Conservation (phyloP, 2,329 filamentous ascomycete species). For the Colletotrichum aenigma region DNA sequence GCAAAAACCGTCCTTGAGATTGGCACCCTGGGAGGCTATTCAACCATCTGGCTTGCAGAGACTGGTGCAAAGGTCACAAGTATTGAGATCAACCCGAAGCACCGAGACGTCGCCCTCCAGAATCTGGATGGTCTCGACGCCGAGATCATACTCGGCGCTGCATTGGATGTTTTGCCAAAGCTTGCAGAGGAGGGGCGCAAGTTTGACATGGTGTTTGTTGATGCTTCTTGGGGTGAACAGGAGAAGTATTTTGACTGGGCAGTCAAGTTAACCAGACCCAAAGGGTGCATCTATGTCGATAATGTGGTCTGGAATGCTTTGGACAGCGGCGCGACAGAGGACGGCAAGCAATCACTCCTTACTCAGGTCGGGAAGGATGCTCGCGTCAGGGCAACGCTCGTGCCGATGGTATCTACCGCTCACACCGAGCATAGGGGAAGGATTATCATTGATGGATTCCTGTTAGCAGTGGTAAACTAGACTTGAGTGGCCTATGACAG, state of each 20-base stretch:
- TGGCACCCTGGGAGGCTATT: conserved; percentile 60
- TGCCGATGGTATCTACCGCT: conserved; percentile 21
- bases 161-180: conserved; percentile 39
- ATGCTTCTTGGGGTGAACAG: conserved; percentile 55
- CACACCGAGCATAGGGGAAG: background rate
- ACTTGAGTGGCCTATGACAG: background rate
- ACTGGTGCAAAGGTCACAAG: conserved; percentile 48
- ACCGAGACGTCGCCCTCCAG: conserved; percentile 48
- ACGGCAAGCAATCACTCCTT: conserved; percentile 21
- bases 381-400: conserved; percentile 28
- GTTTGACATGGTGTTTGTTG: conserved; percentile 58
- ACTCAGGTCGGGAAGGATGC: conserved; percentile 25
- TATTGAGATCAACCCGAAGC: conserved; percentile 52
- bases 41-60: conserved; percentile 55
- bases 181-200: conserved; percentile 43
- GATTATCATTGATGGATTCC: background rate
- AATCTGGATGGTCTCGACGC: conserved; percentile 49
- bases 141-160: conserved; percentile 49
- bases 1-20: conserved; percentile 53
- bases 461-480: background rate
- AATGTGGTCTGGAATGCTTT: conserved; percentile 47
- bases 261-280: conserved; percentile 40
- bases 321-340: background rate
- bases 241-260: conserved; percentile 52
- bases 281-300: conserved; percentile 51